These are phyloP conservation scores for Pseudonitzschia multiseries DNA, from an alignment of 108 stramenopile species.

Conservation along the genomic window DNA sequence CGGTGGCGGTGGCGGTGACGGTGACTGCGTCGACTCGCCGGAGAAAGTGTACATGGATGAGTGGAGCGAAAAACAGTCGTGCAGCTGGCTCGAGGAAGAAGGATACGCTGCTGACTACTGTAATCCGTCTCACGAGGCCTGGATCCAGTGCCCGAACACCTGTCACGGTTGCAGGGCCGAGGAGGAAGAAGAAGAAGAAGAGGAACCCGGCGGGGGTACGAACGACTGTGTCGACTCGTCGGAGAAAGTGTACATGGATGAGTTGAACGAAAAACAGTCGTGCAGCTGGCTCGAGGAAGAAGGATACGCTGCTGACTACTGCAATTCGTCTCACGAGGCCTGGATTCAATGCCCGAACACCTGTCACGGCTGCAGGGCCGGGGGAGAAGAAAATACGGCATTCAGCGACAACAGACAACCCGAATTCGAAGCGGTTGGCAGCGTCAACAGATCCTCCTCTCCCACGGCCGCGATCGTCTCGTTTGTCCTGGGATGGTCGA, in stretches of 20 bases:
- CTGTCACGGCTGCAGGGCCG: slow-evolving; percentile 15
- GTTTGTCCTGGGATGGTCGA: no score
- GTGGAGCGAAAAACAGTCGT: slow-evolving; percentile 11
- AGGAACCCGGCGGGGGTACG: no score
- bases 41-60: not conserved
- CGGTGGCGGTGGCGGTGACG: no score
- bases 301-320: not conserved
- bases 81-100: slow-evolving; percentile 3
- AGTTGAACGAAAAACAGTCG: slow-evolving; percentile 9
- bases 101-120: not conserved
- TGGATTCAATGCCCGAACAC: slow-evolving; percentile 13
- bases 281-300: slow-evolving; percentile 8
- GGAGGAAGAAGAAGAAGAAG: no score
- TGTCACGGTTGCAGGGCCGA: slow-evolving; percentile 19
- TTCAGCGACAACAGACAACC: no score
- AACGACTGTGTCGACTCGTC: no score
- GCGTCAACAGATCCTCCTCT: no score
- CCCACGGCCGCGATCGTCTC: no score
- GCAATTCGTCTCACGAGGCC: not conserved
- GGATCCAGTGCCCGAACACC: slow-evolving; percentile 7
- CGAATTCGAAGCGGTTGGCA: no score
- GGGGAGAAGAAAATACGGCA: no score
- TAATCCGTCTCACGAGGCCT: not conserved
- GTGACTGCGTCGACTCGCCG: no score
- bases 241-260: not conserved